Conservation (phyloP, 768 basidiomycete species). For the Dioszegia crocea region DNA sequence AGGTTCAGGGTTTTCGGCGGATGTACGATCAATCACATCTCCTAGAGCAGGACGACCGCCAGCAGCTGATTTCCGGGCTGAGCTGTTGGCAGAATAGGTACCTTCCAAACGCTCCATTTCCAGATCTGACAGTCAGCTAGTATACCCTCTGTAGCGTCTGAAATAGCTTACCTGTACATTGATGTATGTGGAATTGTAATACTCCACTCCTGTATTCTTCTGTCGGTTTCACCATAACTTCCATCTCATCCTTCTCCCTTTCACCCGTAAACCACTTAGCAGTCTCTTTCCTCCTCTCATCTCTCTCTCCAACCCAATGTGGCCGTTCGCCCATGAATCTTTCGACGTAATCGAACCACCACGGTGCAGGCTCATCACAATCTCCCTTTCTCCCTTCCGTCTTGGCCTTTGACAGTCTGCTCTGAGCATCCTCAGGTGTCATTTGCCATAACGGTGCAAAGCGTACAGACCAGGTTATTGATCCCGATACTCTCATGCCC, state of each 20-base stretch:
- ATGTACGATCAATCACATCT: conserved; percentile 31
- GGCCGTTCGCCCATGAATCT: conserved; percentile 30
- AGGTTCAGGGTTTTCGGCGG: conserved; percentile 40
- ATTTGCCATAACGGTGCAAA: conserved; percentile 49
- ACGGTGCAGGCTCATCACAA: conserved; percentile 4
- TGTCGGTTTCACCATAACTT: conserved; percentile 34
- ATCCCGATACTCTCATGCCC: conserved; percentile 37
- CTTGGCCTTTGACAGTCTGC: conserved; percentile 17
- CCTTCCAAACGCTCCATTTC: conserved; percentile 36
- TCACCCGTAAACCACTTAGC: conserved; percentile 48
- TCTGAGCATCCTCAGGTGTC: conserved; percentile 22
- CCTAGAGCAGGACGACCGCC: conserved; percentile 38
- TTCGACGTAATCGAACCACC: conserved; percentile 34
- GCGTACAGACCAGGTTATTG: conserved; percentile 38
- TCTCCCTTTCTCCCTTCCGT: conserved; percentile 1
- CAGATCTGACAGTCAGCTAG: conserved; percentile 23
- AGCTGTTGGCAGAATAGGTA: conserved; percentile 23
- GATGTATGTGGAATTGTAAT: conserved; percentile 47
- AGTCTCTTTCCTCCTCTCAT: conserved; percentile 40
- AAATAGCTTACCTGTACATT: conserved; percentile 35
- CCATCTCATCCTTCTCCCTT: conserved; percentile 44
- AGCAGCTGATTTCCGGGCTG: conserved; percentile 20
- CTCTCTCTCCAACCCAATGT: conserved; percentile 43
- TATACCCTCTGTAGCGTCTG: background rate
- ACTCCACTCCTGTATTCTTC: conserved; percentile 39